Conservation (phyloP, 2,329 filamentous ascomycete genomes). For the Stagonosporopsis cucurbitacearum region DNA sequence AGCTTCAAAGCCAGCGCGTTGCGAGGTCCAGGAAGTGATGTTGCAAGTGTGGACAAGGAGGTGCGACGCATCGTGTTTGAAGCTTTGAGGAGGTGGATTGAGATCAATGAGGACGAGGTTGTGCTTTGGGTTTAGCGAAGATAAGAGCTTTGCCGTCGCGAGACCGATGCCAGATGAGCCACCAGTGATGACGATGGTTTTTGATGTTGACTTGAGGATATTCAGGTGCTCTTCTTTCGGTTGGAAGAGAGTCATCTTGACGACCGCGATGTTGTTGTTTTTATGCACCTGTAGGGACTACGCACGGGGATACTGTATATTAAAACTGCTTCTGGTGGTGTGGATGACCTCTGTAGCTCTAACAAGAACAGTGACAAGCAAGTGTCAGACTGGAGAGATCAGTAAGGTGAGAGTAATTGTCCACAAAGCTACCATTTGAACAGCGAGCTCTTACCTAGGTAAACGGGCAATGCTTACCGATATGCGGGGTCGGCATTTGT, state of each 20-base stretch:
- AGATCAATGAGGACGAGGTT: conserved; percentile 53
- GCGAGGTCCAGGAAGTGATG: conserved; percentile 55
- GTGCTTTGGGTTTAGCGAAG: conserved; percentile 47
- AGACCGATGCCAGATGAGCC: conserved; percentile 52
- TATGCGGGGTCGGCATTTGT: conserved; percentile 27
- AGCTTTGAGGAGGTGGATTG: conserved; percentile 42
- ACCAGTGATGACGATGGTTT: conserved; percentile 51
- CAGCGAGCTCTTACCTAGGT: conserved; percentile 4
- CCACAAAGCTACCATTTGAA: neutral
- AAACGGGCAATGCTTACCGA: conserved; percentile 8
- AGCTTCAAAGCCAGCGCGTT: conserved; percentile 54
- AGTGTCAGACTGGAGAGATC: neutral
- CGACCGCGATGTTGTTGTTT: neutral
- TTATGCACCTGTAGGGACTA: neutral
- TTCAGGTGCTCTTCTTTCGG: conserved; percentile 27
- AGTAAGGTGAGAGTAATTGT: neutral
- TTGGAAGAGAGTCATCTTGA: conserved; percentile 36
- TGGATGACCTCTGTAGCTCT: neutral
- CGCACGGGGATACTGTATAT: neutral
- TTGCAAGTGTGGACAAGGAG: conserved; percentile 52
- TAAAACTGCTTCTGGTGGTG: neutral
- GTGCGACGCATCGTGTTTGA: conserved; percentile 33
- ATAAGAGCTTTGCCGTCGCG: conserved; percentile 50
- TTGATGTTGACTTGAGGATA: conserved; percentile 33
- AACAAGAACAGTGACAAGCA: neutral